Conservation (phyloP, 1,284 basidiomycete genomes). For the Cystobasidium sp. region DNA sequence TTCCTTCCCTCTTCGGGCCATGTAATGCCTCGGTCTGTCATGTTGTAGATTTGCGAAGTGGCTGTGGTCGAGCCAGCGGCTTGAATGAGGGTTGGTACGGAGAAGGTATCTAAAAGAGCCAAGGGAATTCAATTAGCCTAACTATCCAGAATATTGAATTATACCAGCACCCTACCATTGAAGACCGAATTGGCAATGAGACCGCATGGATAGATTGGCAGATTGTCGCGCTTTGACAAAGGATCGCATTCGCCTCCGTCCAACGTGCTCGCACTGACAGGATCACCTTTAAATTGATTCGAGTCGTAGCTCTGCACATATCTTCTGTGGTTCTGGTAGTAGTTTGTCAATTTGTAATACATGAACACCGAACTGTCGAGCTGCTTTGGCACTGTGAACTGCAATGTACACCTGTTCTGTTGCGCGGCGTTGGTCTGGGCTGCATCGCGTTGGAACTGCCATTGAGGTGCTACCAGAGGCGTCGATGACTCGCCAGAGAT, state of each 20-base stretch:
- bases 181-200: constrained; percentile 98
- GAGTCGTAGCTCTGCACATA: constrained; percentile 92
- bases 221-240: constrained; percentile 64
- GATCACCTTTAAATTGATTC: constrained; percentile 81
- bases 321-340: constrained; percentile 95
- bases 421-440: constrained; percentile 47
- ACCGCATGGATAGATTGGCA: constrained; percentile 88
- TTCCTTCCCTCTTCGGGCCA: constrained; percentile 94
- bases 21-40: constrained; percentile 81
- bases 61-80: constrained; percentile 66
- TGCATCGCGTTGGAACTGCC: constrained; percentile 50
- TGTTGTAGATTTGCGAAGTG: constrained; percentile 71
- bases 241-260: constrained; percentile 87
- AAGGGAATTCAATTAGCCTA: background rate
- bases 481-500: constrained; percentile 42
- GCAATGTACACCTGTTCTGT: constrained; percentile 70
- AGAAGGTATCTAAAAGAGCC: constrained; percentile 16
- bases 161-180: constrained; percentile 69
- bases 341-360: constrained; percentile 81
- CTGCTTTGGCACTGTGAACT: constrained; percentile 80
- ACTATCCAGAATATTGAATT: background rate
- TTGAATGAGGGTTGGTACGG: constrained; percentile 28
- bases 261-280: constrained; percentile 64
- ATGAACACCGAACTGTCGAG: constrained; percentile 79
- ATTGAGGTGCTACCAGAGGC: constrained; percentile 39